Percentiles rank a stretch among this genome's conserved stretches.
Evolutionary conservation across 352 stramenopile genomes (phyloP).

Genomic region (Phytophthora constricta): DNA sequence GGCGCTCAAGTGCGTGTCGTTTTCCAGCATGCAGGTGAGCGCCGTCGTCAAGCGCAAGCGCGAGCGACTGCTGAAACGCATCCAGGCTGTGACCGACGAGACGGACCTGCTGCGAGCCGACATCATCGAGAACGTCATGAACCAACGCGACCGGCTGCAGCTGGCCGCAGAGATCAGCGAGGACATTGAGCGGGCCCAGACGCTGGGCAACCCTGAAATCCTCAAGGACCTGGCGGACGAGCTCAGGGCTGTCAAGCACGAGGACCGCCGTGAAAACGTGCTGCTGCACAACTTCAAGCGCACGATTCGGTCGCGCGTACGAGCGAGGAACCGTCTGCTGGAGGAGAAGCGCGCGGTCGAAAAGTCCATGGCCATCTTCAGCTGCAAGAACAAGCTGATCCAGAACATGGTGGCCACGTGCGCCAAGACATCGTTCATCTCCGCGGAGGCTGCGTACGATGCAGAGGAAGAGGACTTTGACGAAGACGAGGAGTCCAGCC

Average conservation of each 20-base stretch:
- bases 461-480: slow-evolving; percentile 43
- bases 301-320: slow-evolving; percentile 46
- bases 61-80: slow-evolving; percentile 50
- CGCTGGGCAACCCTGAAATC: slow-evolving; percentile 56
- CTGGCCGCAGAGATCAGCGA: slow-evolving; percentile 58
- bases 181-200: slow-evolving; percentile 61
- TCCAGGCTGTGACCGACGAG: slow-evolving; percentile 50
- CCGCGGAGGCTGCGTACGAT: slow-evolving; percentile 12
- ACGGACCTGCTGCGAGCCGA: slow-evolving; percentile 58
- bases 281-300: slow-evolving; percentile 54
- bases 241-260: slow-evolving; percentile 51
- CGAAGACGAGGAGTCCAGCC: slow-evolving; percentile 39
- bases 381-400: slow-evolving; percentile 64
- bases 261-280: slow-evolving; percentile 50
- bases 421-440: slow-evolving; percentile 39
- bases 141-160: slow-evolving; percentile 48
- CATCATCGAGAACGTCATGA: slow-evolving; percentile 56
- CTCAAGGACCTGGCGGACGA: slow-evolving; percentile 57
- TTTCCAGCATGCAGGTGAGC: slow-evolving; percentile 64
- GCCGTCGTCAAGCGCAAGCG: slow-evolving; percentile 60
- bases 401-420: slow-evolving; percentile 58
- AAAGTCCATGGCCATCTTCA: slow-evolving; percentile 51
- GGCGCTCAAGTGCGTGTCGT: slow-evolving; percentile 67
- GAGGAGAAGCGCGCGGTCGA: slow-evolving; percentile 45
- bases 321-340: slow-evolving; percentile 40